Conservation (phyloP, 441 rosid species). For the Raphanus hybrid region DNA sequence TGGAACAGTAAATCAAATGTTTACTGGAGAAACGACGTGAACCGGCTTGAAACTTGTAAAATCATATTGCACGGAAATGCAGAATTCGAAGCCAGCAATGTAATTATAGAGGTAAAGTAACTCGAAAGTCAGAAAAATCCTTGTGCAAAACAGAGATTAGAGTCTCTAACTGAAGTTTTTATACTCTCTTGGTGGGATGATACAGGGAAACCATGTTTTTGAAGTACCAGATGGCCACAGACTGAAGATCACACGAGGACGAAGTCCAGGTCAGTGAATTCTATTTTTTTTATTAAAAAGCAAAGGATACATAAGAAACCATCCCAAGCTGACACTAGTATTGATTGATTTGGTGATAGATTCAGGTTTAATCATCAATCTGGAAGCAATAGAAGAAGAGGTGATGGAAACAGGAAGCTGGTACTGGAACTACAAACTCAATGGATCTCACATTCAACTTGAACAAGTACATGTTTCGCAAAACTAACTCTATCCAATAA, state of each 20-base stretch:
- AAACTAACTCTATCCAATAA: conserved; percentile 21
- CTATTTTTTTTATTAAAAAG: not conserved
- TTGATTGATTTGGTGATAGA: conserved; percentile 3
- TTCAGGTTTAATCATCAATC: conserved; percentile 61
- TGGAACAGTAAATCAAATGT: conserved; percentile 74
- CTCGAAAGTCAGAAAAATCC: not conserved
- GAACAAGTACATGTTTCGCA: conserved; percentile 54
- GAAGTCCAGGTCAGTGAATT: conserved; percentile 59
- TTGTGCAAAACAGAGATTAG: conserved; percentile 8
- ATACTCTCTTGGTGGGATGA: conserved; percentile 6
- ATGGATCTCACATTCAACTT: conserved; percentile 61
- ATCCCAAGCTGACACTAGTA: not conserved
- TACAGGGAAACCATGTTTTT: conserved; percentile 82
- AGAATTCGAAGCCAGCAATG: conserved; percentile 85
- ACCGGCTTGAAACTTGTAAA: conserved; percentile 67
- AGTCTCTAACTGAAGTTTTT: conserved; percentile 1
- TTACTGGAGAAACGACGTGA: conserved; percentile 88
- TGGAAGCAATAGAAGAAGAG: conserved; percentile 55
- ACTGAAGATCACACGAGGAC: conserved; percentile 67
- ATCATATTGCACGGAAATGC: conserved; percentile 87
- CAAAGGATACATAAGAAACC: not conserved
- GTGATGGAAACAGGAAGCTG: conserved; percentile 79
- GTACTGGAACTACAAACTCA: conserved; percentile 79
- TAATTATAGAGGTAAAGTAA: conserved; percentile 66
- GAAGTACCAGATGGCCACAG: conserved; percentile 88